phyloP scores from a whole-genome alignment of 202 grass and related monocot genomes.

The Eragrostis tef region DNA sequence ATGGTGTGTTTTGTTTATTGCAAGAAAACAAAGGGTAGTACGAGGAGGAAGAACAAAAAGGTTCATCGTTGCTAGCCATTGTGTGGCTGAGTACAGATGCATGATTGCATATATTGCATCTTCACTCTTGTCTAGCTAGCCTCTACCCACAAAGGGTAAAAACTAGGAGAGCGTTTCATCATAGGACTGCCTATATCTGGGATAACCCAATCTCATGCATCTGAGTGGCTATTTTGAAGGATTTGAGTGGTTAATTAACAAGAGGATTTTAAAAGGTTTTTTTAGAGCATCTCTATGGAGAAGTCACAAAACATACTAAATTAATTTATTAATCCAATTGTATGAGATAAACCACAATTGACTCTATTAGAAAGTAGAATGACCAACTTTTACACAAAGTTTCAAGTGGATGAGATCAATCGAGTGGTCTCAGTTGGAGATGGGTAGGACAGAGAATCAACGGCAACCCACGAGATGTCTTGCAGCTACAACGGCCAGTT shows the following conservation, averaged over 20 bases:
- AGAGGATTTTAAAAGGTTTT: no score
- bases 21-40: conserved; percentile 45
- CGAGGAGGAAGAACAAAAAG: conserved; percentile 34
- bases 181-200: conserved; percentile 23
- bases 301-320: neutral
- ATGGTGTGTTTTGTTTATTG: conserved; percentile 35
- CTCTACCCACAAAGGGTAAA: conserved; percentile 41
- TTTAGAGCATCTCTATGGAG: neutral
- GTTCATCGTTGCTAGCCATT: neutral
- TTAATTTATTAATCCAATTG: neutral
- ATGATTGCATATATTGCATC: conserved; percentile 37
- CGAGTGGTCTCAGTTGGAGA: no score
- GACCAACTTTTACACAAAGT: no score
- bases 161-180: conserved; percentile 36
- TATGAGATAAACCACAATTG: no score
- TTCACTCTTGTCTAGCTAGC: conserved; percentile 11
- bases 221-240: neutral
- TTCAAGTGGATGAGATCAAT: no score
- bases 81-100: conserved; percentile 17
- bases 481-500: neutral
- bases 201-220: neutral
- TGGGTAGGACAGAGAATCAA: no score
- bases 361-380: no score
- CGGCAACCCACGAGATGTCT: neutral
- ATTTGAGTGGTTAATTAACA: neutral